Evolutionary conservation across 163 green algal species (phyloP).

Genomic region (Volvox carteri): DNA sequence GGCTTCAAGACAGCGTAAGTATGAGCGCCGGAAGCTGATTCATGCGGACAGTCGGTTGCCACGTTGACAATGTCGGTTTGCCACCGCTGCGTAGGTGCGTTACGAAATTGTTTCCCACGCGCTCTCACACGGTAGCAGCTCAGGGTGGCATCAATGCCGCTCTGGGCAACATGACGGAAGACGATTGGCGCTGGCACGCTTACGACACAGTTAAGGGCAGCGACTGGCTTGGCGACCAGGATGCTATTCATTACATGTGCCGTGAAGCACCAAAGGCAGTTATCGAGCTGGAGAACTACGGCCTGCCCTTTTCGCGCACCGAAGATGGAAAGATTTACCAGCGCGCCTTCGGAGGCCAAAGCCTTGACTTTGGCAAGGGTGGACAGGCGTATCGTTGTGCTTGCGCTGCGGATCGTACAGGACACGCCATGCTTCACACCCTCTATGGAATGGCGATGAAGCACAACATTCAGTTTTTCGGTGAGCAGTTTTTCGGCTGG

Average conservation of each 20-base stretch:
- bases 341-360: conserved; percentile 97
- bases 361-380: conserved; percentile 95
- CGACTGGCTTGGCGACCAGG: conserved; percentile 99
- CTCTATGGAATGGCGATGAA: conserved; percentile 97
- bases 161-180: conserved; percentile 98
- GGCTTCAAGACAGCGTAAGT: conserved; percentile 98
- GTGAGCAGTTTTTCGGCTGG: conserved; percentile 81
- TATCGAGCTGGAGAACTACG: conserved; percentile 99
- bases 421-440: conserved; percentile 99
- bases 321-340: conserved; percentile 99
- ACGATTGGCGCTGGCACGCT: conserved; percentile 99
- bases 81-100: conserved; percentile 88
- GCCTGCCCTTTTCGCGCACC: conserved; percentile 97
- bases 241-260: conserved; percentile 95
- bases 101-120: conserved; percentile 99
- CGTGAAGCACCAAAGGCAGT: conserved; percentile 96
- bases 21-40: background rate
- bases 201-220: conserved; percentile 99
- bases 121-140: conserved; percentile 98
- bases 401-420: conserved; percentile 95
- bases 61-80: background rate
- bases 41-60: conserved; percentile 9
- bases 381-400: conserved; percentile 93
- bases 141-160: conserved; percentile 99
- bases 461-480: conserved; percentile 98